These are phyloP conservation scores for Vaccinium vitisidaea DNA, from an alignment of 148 eudicot genomes.

Conservation along the genomic window DNA sequence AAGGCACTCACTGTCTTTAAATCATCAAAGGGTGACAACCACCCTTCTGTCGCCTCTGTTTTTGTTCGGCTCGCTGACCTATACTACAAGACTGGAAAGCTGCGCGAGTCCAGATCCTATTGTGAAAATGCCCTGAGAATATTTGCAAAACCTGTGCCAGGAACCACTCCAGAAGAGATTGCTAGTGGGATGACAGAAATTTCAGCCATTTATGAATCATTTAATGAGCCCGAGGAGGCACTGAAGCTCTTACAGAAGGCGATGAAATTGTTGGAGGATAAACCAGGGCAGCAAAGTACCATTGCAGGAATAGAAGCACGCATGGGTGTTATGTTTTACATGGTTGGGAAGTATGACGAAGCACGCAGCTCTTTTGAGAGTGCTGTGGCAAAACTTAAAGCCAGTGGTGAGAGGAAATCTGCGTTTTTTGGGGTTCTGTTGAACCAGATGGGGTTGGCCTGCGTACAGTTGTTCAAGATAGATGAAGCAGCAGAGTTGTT, in stretches of 20 bases:
- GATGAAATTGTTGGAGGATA: constrained; percentile 77
- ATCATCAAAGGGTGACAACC: constrained; percentile 94
- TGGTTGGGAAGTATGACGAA: constrained; percentile 78
- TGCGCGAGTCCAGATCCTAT: constrained; percentile 88
- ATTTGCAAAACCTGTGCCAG: constrained; percentile 97
- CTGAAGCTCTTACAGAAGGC: constrained; percentile 78
- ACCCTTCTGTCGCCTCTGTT: constrained; percentile 93
- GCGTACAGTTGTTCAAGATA: constrained; percentile 87
- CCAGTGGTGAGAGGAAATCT: constrained; percentile 89
- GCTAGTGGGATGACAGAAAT: constrained; percentile 88
- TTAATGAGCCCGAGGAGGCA: constrained; percentile 92
- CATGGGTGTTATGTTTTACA: constrained; percentile 88
- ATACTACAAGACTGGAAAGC: constrained; percentile 90
- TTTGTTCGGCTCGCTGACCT: constrained; percentile 85
- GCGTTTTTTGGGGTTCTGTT: constrained; percentile 90
- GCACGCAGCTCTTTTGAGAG: constrained; percentile 69
- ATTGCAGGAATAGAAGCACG: constrained; percentile 93
- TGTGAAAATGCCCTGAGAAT: constrained; percentile 95
- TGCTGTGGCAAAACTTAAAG: constrained; percentile 76
- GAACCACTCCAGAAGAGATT: constrained; percentile 81
- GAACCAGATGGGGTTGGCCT: constrained; percentile 97
- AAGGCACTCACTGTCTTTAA: constrained; percentile 95
- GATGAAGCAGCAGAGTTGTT: constrained; percentile 96
- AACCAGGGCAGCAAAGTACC: constrained; percentile 87
- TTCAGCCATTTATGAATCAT: constrained; percentile 86